A percentile compares a stretch with the other conserved stretches of the same genome.
phyloP scores from a whole-genome alignment of 352 stramenopile genomes.

The Phytophthora chlamydospora region DNA sequence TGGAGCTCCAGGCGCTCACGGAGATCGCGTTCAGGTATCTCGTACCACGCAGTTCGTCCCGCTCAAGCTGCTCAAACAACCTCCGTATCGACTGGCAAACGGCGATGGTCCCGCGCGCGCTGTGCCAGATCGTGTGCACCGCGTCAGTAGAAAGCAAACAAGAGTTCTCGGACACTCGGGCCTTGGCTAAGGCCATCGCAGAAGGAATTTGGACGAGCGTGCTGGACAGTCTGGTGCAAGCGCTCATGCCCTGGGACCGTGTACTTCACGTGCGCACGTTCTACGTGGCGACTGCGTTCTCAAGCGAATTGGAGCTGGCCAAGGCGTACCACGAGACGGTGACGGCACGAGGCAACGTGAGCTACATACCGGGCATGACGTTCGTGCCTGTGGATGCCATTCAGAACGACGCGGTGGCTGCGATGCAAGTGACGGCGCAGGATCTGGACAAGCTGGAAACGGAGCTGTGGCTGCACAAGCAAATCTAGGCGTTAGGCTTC shows the following conservation, averaged over 20 bases:
- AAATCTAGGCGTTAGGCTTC: constrained; percentile 54
- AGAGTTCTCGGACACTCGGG: constrained; percentile 14
- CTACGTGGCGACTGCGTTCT: constrained; percentile 54
- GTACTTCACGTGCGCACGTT: constrained; percentile 77
- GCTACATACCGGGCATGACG: constrained; percentile 59
- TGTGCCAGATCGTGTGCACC: constrained; percentile 60
- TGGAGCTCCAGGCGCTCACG: constrained; percentile 79
- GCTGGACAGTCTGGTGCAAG: constrained; percentile 44
- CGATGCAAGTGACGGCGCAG: constrained; percentile 73
- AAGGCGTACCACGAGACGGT: constrained; percentile 33
- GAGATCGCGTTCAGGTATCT: constrained; percentile 69
- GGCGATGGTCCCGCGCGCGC: constrained; percentile 45
- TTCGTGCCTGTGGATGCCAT: constrained; percentile 78
- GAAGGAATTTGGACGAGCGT: constrained; percentile 32
- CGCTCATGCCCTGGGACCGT: constrained; percentile 63
- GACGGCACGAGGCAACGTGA: constrained; percentile 36
- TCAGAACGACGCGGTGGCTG: constrained; percentile 48
- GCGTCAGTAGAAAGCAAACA: constrained; percentile 26
- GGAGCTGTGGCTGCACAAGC: constrained; percentile 81
- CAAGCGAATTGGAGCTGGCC: constrained; percentile 58
- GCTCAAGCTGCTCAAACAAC: constrained; percentile 9
- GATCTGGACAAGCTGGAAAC: constrained; percentile 86
- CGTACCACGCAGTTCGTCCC: constrained; percentile 23
- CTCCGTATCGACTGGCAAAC: constrained; percentile 42
- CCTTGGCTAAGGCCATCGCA: constrained; percentile 28